Conservation (phyloP, 139 green algal genomes). For the Tetradesmus obliquus region DNA sequence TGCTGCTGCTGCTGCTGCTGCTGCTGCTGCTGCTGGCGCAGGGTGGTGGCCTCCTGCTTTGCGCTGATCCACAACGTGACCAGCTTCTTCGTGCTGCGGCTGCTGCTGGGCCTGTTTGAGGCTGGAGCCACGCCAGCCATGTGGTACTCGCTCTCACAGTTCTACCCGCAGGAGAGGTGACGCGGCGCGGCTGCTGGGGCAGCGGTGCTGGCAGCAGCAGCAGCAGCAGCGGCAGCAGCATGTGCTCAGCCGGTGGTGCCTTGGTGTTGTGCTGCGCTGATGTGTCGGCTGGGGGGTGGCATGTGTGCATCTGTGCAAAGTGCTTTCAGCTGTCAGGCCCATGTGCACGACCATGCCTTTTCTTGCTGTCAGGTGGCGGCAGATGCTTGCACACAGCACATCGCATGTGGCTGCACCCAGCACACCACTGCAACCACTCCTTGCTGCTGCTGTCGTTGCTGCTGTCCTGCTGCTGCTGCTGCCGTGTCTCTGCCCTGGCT, state of each 20-base stretch:
- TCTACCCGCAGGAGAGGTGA: constrained; percentile 45
- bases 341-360: no score
- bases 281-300: constrained; percentile 57
- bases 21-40: neutral
- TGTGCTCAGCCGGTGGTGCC: constrained; percentile 66
- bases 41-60: constrained; percentile 61
- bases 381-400: neutral
- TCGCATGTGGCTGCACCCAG: no score
- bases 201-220: neutral
- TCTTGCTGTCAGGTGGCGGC: constrained; percentile 47
- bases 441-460: constrained; percentile 57
- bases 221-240: neutral
- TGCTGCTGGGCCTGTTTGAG: constrained; percentile 76
- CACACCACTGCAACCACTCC: no score
- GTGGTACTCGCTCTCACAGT: constrained; percentile 46
- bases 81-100: constrained; percentile 69
- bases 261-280: constrained; percentile 57
- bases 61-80: constrained; percentile 39
- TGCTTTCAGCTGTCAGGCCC: no score
- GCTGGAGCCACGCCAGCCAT: constrained; percentile 69
- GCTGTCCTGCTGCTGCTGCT: constrained; percentile 70
- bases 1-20: neutral
- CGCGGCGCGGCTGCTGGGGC: no score
- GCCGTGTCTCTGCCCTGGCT: neutral
- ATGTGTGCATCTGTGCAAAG: no score